Percentiles rank a stretch among this genome's conserved stretches.
Conservation (phyloP, 306 rosid species). For the Casuarina equisetifolia region DNA sequence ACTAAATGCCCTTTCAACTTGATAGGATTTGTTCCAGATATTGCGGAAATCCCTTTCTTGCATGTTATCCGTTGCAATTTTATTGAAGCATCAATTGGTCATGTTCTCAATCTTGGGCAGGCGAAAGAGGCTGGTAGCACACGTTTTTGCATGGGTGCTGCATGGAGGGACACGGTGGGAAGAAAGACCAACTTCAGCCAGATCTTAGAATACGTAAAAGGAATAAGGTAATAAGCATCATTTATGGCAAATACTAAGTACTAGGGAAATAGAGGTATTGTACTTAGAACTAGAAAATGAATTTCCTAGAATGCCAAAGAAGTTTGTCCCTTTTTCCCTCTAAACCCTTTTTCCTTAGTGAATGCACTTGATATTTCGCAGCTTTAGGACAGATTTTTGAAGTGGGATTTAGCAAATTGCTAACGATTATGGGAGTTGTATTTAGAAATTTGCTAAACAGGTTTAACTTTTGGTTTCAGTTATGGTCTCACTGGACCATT, state of each 20-base stretch:
- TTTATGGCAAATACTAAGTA: slow-evolving; percentile 4
- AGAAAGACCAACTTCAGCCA: slow-evolving; percentile 91
- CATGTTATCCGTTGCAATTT: neutral
- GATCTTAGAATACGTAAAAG: slow-evolving; percentile 84
- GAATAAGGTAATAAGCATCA: slow-evolving; percentile 59
- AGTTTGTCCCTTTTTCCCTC: neutral
- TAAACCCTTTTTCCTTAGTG: neutral
- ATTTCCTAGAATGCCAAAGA: neutral
- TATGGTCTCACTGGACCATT: neutral
- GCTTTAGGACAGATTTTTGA: neutral
- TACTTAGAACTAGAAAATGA: neutral
- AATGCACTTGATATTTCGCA: neutral
- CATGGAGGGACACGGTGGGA: slow-evolving; percentile 95
- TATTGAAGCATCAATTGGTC: slow-evolving; percentile 8
- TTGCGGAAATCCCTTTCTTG: neutral
- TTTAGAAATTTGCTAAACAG: neutral
- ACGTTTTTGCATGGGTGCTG: slow-evolving; percentile 99
- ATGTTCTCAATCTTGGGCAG: slow-evolving; percentile 44
- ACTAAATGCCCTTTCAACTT: neutral
- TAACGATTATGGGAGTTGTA: neutral
- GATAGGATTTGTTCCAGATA: neutral
- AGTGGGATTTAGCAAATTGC: neutral
- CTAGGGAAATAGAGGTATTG: neutral
- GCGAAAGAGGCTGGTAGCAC: slow-evolving; percentile 99
- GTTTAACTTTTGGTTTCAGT: neutral